Evolutionary conservation across 2,329 filamentous ascomycete genomes (phyloP), one percentile per base, ranked within the genome.

Genomic region (Tolypocladium paradoxum): DNA sequence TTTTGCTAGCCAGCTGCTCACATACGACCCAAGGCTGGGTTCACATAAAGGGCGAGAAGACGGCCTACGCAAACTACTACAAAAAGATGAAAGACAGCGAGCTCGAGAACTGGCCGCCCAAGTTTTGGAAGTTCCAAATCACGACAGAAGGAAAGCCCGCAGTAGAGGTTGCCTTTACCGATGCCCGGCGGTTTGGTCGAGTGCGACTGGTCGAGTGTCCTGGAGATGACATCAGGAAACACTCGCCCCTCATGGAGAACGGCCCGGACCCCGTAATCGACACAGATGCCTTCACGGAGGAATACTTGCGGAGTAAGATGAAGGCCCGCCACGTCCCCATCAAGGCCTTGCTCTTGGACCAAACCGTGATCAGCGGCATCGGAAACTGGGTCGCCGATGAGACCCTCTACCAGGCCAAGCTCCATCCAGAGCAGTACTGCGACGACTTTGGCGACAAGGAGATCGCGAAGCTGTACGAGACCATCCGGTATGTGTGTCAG

Each of bases 301-400:
- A 82, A 0, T 97, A 88, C 78, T 70, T 99, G 20, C 71, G 68
- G n/a, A 69, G 76, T 53, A 87, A 89, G 67, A 76, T 96, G 73
- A 75, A 71, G 49, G 82, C 78, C 54, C 90, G 92, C 52, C 88
- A 82, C 61, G 88, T 96, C 0, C 91, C 92, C 0, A 80, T 97
- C 58, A 97, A 97, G 67, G 88, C 90, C 0, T 75, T 96, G 22
- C 73, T 99, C 14, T 76, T 97, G 4, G 89, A 97, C 65, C 93
- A 99, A 69, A 78, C 83, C 20, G 87, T 87, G 65, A 87, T 97
- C 56, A 93, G 88, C 62, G 93, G 93, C 8, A 88, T 99, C 57
- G 93, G 93, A 0, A 97, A 97, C 65, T 99, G 92, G 92, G 92
- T 99, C 52, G 90, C 86, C 1, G 93, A 99, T 65, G 93, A 99